These are phyloP conservation scores for Volvox africanus DNA, from an alignment of 139 green algal species.

Conservation along the genomic window DNA sequence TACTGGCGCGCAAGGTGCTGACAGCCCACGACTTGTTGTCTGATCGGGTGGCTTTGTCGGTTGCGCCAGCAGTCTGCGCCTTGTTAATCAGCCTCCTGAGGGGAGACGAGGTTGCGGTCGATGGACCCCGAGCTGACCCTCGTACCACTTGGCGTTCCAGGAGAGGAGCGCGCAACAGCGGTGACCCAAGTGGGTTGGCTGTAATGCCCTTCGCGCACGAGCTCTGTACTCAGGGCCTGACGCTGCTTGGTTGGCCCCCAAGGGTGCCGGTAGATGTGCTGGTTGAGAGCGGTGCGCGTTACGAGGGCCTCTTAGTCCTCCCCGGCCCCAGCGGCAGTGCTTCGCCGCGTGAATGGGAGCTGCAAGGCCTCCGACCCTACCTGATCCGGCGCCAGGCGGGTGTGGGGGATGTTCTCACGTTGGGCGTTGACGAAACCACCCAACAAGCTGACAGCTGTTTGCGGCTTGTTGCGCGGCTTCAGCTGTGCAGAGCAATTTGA, in stretches of 20 bases:
- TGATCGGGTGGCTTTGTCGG: neutral
- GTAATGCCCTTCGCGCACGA: neutral
- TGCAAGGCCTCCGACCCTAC: constrained; percentile 17
- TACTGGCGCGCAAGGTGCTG: neutral
- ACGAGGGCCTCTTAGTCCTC: neutral
- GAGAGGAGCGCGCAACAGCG: neutral
- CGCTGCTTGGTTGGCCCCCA: neutral
- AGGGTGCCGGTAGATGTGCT: neutral
- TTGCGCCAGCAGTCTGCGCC: neutral
- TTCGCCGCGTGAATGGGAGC: neutral
- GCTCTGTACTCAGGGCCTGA: neutral
- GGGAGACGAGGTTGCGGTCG: neutral
- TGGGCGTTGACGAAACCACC: neutral
- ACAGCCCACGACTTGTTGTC: constrained; percentile 13
- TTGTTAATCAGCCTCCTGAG: neutral
- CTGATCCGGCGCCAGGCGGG: constrained; percentile 32
- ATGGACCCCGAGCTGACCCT: neutral
- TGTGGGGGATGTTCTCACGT: constrained; percentile 5
- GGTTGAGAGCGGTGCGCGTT: constrained; percentile 32
- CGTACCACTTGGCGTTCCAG: neutral
- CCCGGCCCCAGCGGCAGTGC: neutral
- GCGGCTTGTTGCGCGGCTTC: neutral
- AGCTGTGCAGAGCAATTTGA: neutral
- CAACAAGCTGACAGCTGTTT: neutral
- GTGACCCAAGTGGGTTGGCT: neutral